Evolutionary conservation across 306 rosid genomes (phyloP).

Genomic region (Vigna angularis): DNA sequence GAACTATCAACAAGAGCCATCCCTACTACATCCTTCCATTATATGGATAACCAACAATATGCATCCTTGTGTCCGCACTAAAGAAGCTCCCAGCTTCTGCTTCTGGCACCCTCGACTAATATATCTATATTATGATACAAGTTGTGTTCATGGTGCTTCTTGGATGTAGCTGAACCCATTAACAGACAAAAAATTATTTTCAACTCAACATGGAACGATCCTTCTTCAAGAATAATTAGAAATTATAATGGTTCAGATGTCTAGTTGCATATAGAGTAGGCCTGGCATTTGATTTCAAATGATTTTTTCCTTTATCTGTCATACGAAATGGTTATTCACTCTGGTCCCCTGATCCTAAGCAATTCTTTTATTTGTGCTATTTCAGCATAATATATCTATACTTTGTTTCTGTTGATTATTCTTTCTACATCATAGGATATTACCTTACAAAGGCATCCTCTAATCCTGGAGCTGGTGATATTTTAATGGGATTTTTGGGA

Average conservation of each 20-base stretch:
- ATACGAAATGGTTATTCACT: conserved; percentile 24
- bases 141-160: background rate
- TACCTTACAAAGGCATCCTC: conserved; percentile 84
- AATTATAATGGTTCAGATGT: background rate
- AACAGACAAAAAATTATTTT: background rate
- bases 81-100: conserved; percentile 2
- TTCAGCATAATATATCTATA: conserved; percentile 9
- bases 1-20: background rate
- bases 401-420: conserved; percentile 26
- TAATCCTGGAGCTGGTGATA: conserved; percentile 95
- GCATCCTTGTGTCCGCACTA: background rate
- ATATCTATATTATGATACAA: background rate
- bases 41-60: background rate
- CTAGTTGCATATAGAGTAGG: background rate
- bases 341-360: background rate
- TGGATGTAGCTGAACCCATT: conserved; percentile 16
- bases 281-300: conserved; percentile 12
- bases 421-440: conserved; percentile 58
- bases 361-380: background rate
- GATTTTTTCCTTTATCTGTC: conserved; percentile 2
- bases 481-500: conserved; percentile 96
- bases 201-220: background rate
- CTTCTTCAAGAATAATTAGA: background rate
- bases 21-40: background rate
- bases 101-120: background rate